phyloP scores from a whole-genome alignment of 257 asterid genomes.

The Salvia hispanica region DNA sequence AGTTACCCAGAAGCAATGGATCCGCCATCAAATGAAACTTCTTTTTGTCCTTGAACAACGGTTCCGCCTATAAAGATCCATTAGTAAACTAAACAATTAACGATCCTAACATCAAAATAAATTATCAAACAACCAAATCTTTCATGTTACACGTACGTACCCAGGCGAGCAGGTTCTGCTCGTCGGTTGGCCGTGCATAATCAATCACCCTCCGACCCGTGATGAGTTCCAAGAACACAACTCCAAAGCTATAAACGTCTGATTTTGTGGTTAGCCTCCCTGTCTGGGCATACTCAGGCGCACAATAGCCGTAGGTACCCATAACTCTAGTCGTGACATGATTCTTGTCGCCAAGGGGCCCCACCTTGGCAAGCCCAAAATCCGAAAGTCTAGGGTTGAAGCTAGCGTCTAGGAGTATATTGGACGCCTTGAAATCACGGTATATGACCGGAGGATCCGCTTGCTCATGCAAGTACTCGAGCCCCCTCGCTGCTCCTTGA shows the following conservation, averaged over 20 bases:
- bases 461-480: constrained; percentile 56
- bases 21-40: constrained; percentile 58
- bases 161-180: constrained; percentile 56
- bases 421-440: constrained; percentile 65
- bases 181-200: constrained; percentile 44
- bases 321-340: constrained; percentile 51
- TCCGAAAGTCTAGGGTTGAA: constrained; percentile 62
- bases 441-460: constrained; percentile 63
- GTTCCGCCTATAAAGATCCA: constrained; percentile 48
- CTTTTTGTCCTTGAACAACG: constrained; percentile 54
- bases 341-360: constrained; percentile 42
- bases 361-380: constrained; percentile 62
- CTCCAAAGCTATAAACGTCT: constrained; percentile 64
- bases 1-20: constrained; percentile 47
- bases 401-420: constrained; percentile 50
- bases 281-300: constrained; percentile 56
- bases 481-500: constrained; percentile 59
- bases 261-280: constrained; percentile 52
- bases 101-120: background rate
- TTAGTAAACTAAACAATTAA: background rate
- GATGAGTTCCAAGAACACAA: constrained; percentile 60
- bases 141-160: constrained; percentile 27
- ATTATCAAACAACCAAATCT: no score
- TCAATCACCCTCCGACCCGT: constrained; percentile 60
- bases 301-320: constrained; percentile 72